phyloP scores from a whole-genome alignment of 192 early-diverging fungal genomes.

The Coemansia sp. region DNA sequence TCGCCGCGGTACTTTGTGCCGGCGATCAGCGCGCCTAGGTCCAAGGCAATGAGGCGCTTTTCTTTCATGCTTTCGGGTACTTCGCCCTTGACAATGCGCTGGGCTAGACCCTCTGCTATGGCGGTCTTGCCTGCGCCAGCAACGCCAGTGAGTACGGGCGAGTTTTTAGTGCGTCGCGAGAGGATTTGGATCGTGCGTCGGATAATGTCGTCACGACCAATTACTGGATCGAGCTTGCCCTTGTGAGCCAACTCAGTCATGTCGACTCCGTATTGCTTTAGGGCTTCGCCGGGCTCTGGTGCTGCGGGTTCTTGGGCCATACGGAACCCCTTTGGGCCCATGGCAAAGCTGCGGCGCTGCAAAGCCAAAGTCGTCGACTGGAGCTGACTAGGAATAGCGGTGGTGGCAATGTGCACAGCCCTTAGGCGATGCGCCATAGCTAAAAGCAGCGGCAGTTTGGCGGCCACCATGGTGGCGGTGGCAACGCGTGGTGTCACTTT shows the following conservation, averaged over 20 bases:
- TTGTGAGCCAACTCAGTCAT: constrained; percentile 73
- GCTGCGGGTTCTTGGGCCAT: constrained; percentile 49
- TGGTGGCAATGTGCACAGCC: background rate
- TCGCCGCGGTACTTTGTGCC: constrained; percentile 70
- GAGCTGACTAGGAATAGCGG: background rate
- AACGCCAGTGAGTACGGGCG: constrained; percentile 75
- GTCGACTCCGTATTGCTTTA: constrained; percentile 69
- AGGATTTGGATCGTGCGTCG: constrained; percentile 77
- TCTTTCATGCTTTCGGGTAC: constrained; percentile 76
- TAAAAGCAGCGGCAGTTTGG: background rate
- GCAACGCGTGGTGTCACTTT: background rate
- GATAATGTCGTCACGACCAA: constrained; percentile 78
- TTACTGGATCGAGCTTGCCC: constrained; percentile 82
- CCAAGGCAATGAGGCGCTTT: constrained; percentile 71
- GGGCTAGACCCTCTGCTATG: constrained; percentile 79
- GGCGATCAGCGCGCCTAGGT: constrained; percentile 64
- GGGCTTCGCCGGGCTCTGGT: constrained; percentile 55
- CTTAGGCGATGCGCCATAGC: background rate
- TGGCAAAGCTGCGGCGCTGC: constrained; percentile 34
- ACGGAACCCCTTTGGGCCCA: constrained; percentile 54
- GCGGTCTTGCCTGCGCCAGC: constrained; percentile 84
- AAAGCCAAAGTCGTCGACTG: background rate
- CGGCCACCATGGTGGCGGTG: background rate
- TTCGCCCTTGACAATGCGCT: constrained; percentile 74
- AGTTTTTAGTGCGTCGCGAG: constrained; percentile 79